These are phyloP conservation scores for Blastocystis sp. DNA, from an alignment of 352 stramenopile genomes.

Conservation along the genomic window DNA sequence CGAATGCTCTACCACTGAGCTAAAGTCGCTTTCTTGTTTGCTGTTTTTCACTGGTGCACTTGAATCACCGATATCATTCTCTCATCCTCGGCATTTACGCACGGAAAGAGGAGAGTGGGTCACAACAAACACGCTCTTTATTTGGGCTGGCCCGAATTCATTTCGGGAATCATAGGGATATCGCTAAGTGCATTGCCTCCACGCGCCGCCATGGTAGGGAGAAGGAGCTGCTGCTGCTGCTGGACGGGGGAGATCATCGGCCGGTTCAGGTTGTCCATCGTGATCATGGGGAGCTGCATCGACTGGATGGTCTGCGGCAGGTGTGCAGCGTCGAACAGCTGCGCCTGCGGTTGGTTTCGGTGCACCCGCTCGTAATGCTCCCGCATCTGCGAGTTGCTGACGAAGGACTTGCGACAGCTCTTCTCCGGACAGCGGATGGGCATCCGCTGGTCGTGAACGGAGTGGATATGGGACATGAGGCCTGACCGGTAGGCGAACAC, in stretches of 20 bases:
- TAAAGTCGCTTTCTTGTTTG: slow-evolving; percentile 24
- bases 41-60: background rate
- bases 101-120: background rate
- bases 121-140: background rate
- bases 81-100: background rate
- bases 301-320: background rate
- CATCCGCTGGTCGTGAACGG: slow-evolving; percentile 43
- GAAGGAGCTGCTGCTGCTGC: background rate
- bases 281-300: background rate
- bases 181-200: background rate
- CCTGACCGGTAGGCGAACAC: slow-evolving; percentile 61
- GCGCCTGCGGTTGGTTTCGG: background rate
- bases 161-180: background rate
- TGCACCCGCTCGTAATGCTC: slow-evolving; percentile 48
- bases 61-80: background rate
- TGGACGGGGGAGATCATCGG: background rate
- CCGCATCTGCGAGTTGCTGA: slow-evolving; percentile 30
- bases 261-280: background rate
- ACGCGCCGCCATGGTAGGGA: background rate
- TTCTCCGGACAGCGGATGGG: slow-evolving; percentile 47
- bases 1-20: slow-evolving; percentile 69
- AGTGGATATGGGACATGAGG: slow-evolving; percentile 54
- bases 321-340: background rate
- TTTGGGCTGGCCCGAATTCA: background rate
- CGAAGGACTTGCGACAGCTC: slow-evolving; percentile 30